Evolutionary conservation across 2,329 filamentous ascomycete species (phyloP).

Genomic region (Verticillium klebahnii): DNA sequence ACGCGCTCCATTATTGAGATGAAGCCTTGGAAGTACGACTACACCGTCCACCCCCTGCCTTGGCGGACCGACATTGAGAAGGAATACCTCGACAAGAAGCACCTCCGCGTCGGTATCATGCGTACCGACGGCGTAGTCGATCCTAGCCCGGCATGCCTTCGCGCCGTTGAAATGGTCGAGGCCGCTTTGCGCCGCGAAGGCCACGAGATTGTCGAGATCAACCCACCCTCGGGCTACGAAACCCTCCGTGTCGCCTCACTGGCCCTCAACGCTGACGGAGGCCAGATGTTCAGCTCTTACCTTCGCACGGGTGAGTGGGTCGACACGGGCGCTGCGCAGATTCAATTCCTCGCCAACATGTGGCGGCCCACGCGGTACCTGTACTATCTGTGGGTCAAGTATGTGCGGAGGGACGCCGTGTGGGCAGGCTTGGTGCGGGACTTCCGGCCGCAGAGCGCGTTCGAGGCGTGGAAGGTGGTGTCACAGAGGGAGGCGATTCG

Average conservation of each 20-base stretch:
- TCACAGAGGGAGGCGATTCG: slow-evolving; percentile 73
- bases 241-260: slow-evolving; percentile 73
- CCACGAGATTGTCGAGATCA: slow-evolving; percentile 64
- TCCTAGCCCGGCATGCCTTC: slow-evolving; percentile 76
- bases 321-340: slow-evolving; percentile 71
- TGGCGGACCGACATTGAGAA: slow-evolving; percentile 64
- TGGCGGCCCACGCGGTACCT: slow-evolving; percentile 72
- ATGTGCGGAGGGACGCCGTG: slow-evolving; percentile 67
- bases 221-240: slow-evolving; percentile 67
- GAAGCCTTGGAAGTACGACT: slow-evolving; percentile 86
- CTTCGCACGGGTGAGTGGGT: slow-evolving; percentile 75
- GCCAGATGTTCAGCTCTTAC: slow-evolving; percentile 71
- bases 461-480: slow-evolving; percentile 80
- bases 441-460: slow-evolving; percentile 69
- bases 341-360: slow-evolving; percentile 69
- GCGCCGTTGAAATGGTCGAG: slow-evolving; percentile 69
- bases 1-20: slow-evolving; percentile 72
- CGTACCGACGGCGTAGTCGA: slow-evolving; percentile 78
- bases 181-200: slow-evolving; percentile 65
- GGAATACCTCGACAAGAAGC: slow-evolving; percentile 56
- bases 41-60: slow-evolving; percentile 76
- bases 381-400: slow-evolving; percentile 88
- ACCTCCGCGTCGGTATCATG: slow-evolving; percentile 70
- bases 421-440: slow-evolving; percentile 74
- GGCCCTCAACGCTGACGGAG: slow-evolving; percentile 81